These are phyloP conservation scores for Babesia bovis DNA, from an alignment of 169 alveolate species.

Conservation along the genomic window DNA sequence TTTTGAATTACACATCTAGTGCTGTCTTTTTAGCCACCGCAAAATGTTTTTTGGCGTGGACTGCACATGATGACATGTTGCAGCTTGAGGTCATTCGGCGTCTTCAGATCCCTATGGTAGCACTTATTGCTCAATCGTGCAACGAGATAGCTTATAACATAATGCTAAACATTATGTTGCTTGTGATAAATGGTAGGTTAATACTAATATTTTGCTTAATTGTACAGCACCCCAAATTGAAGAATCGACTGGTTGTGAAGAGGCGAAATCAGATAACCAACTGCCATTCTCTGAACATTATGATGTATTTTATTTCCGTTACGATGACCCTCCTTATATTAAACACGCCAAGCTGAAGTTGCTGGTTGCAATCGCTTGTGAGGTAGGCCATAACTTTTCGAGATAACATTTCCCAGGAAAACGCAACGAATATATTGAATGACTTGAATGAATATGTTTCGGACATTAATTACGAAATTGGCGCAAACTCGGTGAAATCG, in stretches of 20 bases:
- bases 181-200: conserved; percentile 49
- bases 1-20: conserved; percentile 91
- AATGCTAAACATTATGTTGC: conserved; percentile 67
- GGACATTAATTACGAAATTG: conserved; percentile 90
- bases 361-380: conserved; percentile 78
- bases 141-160: conserved; percentile 80
- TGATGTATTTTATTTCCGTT: conserved; percentile 77
- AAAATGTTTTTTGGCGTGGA: conserved; percentile 78
- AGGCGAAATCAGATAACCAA: no score
- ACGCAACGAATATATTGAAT: conserved; percentile 81
- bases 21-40: conserved; percentile 93
- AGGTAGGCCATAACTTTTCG: conserved; percentile 46
- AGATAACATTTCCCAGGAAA: conserved; percentile 61
- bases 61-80: conserved; percentile 72
- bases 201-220: no score
- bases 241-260: no score
- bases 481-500: conserved; percentile 87
- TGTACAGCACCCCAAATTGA: no score
- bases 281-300: conserved; percentile 73
- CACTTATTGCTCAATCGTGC: conserved; percentile 76
- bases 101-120: conserved; percentile 78
- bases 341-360: conserved; percentile 79
- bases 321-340: conserved; percentile 84
- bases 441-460: conserved; percentile 93
- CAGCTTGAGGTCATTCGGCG: conserved; percentile 77